Percentiles rank a stretch among this genome's conserved stretches.
Evolutionary conservation across 345 rosid genomes (phyloP).

Genomic region (Salix arbutifolia): DNA sequence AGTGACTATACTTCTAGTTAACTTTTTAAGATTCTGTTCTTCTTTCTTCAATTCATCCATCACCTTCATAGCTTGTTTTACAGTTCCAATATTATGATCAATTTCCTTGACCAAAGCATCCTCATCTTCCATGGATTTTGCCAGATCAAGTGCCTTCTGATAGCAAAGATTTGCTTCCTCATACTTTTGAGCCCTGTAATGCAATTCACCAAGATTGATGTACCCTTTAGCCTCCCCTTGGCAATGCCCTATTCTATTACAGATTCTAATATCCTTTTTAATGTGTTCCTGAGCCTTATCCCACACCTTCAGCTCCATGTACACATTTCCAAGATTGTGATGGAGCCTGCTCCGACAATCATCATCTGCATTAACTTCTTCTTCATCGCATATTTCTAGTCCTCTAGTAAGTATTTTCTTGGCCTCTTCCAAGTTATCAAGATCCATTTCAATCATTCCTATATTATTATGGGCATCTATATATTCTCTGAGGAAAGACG

Average conservation of each 20-base stretch:
- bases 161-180: slow-evolving; percentile 72
- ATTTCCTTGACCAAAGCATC: slow-evolving; percentile 61
- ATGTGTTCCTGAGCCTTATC: slow-evolving; percentile 64
- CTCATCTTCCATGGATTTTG: slow-evolving; percentile 93
- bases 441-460: slow-evolving; percentile 86
- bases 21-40: slow-evolving; percentile 78
- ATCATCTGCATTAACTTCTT: slow-evolving; percentile 68
- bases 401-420: slow-evolving; percentile 51
- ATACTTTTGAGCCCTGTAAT: slow-evolving; percentile 67
- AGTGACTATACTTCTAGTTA: slow-evolving; percentile 43
- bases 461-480: slow-evolving; percentile 88
- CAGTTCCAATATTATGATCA: slow-evolving; percentile 54
- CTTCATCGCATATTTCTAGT: slow-evolving; percentile 77
- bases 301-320: slow-evolving; percentile 68
- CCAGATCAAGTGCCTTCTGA: slow-evolving; percentile 65
- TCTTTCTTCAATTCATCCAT: slow-evolving; percentile 69
- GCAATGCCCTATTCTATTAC: slow-evolving; percentile 60
- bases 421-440: slow-evolving; percentile 78
- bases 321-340: slow-evolving; percentile 84
- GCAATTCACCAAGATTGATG: slow-evolving; percentile 87
- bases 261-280: slow-evolving; percentile 73
- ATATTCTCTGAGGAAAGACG: slow-evolving; percentile 73
- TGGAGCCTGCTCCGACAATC: slow-evolving; percentile 85
- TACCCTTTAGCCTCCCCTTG: slow-evolving; percentile 97
- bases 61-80: slow-evolving; percentile 60